Conservation (phyloP, 1,139 yeast species). For the Magnusiomyces paraingens region DNA sequence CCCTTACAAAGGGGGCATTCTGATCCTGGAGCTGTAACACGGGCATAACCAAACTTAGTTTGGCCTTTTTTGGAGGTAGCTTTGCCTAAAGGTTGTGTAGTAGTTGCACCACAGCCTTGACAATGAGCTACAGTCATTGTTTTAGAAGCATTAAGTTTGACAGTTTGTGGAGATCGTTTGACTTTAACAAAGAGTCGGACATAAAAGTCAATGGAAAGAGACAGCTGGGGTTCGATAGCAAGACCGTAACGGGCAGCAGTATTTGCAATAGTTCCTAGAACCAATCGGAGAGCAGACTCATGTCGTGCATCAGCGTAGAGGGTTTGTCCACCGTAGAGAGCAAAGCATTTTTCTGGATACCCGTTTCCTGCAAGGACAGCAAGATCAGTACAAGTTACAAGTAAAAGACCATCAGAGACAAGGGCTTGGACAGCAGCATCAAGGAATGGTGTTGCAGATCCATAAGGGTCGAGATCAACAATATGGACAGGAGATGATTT, state of each 20-base stretch:
- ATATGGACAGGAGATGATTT: conserved; percentile 48
- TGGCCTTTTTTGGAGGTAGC: conserved; percentile 32
- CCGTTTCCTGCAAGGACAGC: conserved; percentile 95
- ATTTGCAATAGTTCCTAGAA: conserved; percentile 64
- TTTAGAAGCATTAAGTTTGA: conserved; percentile 59
- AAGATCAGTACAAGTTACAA: conserved; percentile 93
- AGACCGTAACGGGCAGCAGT: conserved; percentile 89
- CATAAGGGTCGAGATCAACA: conserved; percentile 93
- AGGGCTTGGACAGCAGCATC: conserved; percentile 84
- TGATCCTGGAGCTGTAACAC: conserved; percentile 45
- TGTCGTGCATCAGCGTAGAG: conserved; percentile 79
- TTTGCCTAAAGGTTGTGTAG: conserved; percentile 66
- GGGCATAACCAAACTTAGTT: conserved; percentile 48
- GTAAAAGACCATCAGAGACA: conserved; percentile 71
- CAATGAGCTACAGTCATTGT: conserved; percentile 81
- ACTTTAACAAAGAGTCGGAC: conserved; percentile 79
- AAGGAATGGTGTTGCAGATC: conserved; percentile 91
- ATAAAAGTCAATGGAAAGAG: conserved; percentile 85
- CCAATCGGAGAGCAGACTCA: conserved; percentile 85
- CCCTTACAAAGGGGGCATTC: conserved; percentile 66
- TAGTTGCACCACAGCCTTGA: conserved; percentile 74
- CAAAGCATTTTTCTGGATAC: conserved; percentile 93
- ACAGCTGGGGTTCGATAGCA: conserved; percentile 76
- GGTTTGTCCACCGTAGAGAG: conserved; percentile 90
- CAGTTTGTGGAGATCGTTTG: conserved; percentile 68